Conservation (phyloP, 139 green algal genomes). For the Astrephomene gubernaculifera region DNA sequence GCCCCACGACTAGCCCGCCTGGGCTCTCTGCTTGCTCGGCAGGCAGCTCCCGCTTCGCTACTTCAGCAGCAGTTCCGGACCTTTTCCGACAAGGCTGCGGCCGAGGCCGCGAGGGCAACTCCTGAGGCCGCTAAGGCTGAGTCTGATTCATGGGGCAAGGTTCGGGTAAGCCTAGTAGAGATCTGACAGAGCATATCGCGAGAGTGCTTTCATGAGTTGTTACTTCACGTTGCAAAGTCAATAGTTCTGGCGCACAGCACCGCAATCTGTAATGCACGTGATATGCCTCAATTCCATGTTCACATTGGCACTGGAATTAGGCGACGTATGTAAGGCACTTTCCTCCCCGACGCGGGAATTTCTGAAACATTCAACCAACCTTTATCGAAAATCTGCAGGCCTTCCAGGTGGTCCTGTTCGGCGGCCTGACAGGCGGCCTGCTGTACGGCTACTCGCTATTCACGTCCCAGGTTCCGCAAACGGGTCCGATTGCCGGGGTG, state of each 20-base stretch:
- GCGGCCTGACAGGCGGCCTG: slow-evolving; percentile 34
- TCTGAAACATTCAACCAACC: too few relatives aligned
- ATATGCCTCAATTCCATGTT: too few relatives aligned
- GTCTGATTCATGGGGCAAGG: neutral
- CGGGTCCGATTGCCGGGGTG: neutral
- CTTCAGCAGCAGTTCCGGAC: neutral
- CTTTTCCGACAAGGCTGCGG: slow-evolving; percentile 21
- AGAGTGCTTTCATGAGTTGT: too few relatives aligned
- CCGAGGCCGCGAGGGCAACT: neutral
- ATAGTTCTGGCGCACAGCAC: too few relatives aligned
- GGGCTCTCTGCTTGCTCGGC: slow-evolving; percentile 10
- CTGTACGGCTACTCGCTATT: slow-evolving; percentile 52
- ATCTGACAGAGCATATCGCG: too few relatives aligned
- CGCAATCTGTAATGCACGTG: too few relatives aligned
- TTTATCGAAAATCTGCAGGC: too few relatives aligned
- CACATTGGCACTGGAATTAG: too few relatives aligned
- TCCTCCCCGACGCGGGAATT: too few relatives aligned
- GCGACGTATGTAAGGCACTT: too few relatives aligned
- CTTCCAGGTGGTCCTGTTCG: slow-evolving; percentile 35
- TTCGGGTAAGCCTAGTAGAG: slow-evolving; percentile 14
- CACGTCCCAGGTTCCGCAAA: slow-evolving; percentile 28
- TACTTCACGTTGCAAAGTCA: too few relatives aligned
- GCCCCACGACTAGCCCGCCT: slow-evolving; percentile 1
- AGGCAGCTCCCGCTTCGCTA: neutral
- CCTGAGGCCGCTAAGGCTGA: neutral